Base-by-base conservation (phyloP, 257 asterid genomes). In the Paraleonurus japonicus region DNA sequence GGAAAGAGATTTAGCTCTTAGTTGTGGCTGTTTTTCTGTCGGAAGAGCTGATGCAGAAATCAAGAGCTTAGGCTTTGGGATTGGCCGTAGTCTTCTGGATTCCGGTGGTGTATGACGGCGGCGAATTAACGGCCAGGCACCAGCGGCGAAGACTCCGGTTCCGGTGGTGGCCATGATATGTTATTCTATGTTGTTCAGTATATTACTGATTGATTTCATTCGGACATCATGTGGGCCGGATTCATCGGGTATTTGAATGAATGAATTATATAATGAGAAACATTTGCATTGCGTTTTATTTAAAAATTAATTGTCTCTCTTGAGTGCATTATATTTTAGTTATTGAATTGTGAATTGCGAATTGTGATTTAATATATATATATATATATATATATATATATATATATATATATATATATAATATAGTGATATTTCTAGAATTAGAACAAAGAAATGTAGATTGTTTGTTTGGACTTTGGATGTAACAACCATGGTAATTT, bases 121-220 rank as follows among this genome's bases (percentile, higher is more conserved):
- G 74, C 26, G 68, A 61, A 58, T 17, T 28, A 51, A n/a, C 57
- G 78, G 71, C 22, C 76, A 27, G 74, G 61, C n/a, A 15, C 63
- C 70, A 69, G 60, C 65, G 65, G 76, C 33, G 71, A 39, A 73
- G 32, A 69, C 54, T 17, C 68, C 70, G 51, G 79, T 30, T 0
- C 28, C 81, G 77, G 75, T 37, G 71, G 30, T 60, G 11, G 81
- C 79, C 86, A 78, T 78, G 68, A 70, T 26, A 27, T 23, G 48
- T 5, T 26, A 28, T 54, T 19, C 15, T n/a, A 7, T 22, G 8
- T 53, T 3, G 30, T 7, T 8, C 9, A 15, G 58, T 50, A 1
- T 45, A 12, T 2, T 45, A 12, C 2, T 45, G 53, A 0, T 45
- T 45, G 51, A n/a, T 47, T 47, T 47, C 19, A 22, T 47, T 47